Evolutionary conservation across 148 eudicot species (phyloP), one percentile per base, ranked within the genome.

Genomic region (Arbutus unedo): DNA sequence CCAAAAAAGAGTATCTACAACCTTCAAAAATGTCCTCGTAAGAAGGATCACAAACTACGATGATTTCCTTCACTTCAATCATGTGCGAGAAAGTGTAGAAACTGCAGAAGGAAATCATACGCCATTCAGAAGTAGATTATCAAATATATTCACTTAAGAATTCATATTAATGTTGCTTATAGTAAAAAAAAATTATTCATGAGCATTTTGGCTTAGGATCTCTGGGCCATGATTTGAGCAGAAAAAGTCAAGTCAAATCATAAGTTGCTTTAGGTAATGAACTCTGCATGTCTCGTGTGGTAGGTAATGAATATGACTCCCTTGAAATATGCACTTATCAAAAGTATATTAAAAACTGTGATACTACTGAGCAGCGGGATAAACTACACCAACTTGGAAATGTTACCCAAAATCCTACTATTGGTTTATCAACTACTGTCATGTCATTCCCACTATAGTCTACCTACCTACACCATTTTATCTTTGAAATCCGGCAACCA

Each of bases 41-140:
- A 55, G 98, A 94, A 81, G 99, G 97, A 90, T 97, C 99, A 87
- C 99, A 97, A 84, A 96, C 99, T 55, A 96, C 99, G 79, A 96
- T 87, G 74, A 96, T 92, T 89, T 96, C 96, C 90, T 89, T 93
- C 67, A 94, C 96, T 89, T 94, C 93, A 76, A 81, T 82, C 96
- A 94, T 90, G 57, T 66, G 81, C 8, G 94, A 91, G 88, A 94
- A 94, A 75, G 90, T 90, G 86, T 87, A 89, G 82, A 94, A 91
- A 84, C 98, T 94, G 93, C 86, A 89, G 76, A 47, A n/a, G 54
- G 41, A 55, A 56, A 51, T 49, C 41, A 25, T 5, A 50, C 11
- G 19, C 38, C 43, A 66, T 54, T 81, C 47, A 84, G 55, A 45
- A 81, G 48, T 11, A 54, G 74, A 59, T 5, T 2, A 79, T 54